Conservation (phyloP, 768 basidiomycete species). For the Termitomyces heimii region DNA sequence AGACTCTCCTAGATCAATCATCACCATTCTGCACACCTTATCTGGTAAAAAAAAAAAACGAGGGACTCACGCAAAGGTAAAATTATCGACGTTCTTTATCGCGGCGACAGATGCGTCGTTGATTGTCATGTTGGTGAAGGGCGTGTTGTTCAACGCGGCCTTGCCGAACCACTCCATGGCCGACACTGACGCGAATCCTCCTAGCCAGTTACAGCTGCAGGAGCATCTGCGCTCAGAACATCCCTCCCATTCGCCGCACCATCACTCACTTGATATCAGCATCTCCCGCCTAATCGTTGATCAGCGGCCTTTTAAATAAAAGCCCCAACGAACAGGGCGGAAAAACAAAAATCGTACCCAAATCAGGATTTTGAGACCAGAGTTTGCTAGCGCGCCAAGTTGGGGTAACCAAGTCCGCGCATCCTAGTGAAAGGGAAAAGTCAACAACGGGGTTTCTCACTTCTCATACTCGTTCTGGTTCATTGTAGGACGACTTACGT, state of each 20-base stretch:
- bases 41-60: background rate
- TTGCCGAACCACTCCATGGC: constrained; percentile 45
- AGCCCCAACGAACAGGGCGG: too few species aligned
- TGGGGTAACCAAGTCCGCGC: constrained; percentile 49
- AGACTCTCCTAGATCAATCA: constrained; percentile 38
- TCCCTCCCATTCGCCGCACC: background rate
- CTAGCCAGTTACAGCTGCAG: constrained; percentile 42
- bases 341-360: constrained; percentile 37
- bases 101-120: constrained; percentile 46
- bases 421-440: too few species aligned
- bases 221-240: background rate
- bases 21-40: background rate
- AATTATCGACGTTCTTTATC: constrained; percentile 60
- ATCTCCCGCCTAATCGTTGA: constrained; percentile 32
- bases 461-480: too few species aligned
- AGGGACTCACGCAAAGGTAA: constrained; percentile 55
- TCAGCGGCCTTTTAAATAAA: background rate
- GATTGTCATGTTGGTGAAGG: constrained; percentile 53
- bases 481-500: constrained; percentile 29
- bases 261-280: constrained; percentile 42
- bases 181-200: constrained; percentile 31
- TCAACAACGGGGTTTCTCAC: too few species aligned
- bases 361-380: constrained; percentile 34
- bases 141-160: constrained; percentile 26
- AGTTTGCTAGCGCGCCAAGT: constrained; percentile 40